These are phyloP conservation scores for Suillus brevipes DNA, from an alignment of 768 basidiomycete species.

Conservation along the genomic window DNA sequence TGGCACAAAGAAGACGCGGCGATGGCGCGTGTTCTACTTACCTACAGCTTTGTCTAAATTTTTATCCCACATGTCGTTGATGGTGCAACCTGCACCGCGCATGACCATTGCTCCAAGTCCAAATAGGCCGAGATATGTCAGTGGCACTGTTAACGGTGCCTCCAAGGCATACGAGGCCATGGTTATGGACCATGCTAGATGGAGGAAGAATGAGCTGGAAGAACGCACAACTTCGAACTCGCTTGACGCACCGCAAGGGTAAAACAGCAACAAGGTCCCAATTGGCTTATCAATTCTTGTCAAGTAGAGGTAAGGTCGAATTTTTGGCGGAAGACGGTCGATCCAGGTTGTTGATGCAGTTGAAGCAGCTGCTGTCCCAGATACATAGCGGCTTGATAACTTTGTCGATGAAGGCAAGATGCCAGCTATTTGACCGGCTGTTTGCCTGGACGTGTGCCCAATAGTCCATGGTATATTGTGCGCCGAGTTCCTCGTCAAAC, in stretches of 20 bases:
- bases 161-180: conserved; percentile 88
- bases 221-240: not conserved
- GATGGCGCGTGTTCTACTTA: conserved; percentile 31
- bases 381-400: conserved; percentile 17
- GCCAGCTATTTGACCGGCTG: not conserved
- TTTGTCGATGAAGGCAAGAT: not conserved
- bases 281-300: conserved; percentile 96
- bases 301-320: conserved; percentile 81
- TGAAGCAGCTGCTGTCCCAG: conserved; percentile 4
- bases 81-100: conserved; percentile 97
- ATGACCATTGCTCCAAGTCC: conserved; percentile 90
- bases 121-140: conserved; percentile 81
- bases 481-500: not conserved
- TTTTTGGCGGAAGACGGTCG: conserved; percentile 56
- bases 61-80: conserved; percentile 98
- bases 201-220: not conserved
- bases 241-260: conserved; percentile 80
- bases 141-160: conserved; percentile 62
- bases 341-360: conserved; percentile 54
- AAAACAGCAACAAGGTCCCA: conserved; percentile 86
- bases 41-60: conserved; percentile 91
- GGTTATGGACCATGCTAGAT: conserved; percentile 93
- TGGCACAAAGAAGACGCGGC: not conserved
- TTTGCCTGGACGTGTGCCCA: not conserved
- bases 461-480: not conserved